Evolutionary conservation across 1,139 yeast genomes (phyloP).

Genomic region (Debaryomyces sp.): DNA sequence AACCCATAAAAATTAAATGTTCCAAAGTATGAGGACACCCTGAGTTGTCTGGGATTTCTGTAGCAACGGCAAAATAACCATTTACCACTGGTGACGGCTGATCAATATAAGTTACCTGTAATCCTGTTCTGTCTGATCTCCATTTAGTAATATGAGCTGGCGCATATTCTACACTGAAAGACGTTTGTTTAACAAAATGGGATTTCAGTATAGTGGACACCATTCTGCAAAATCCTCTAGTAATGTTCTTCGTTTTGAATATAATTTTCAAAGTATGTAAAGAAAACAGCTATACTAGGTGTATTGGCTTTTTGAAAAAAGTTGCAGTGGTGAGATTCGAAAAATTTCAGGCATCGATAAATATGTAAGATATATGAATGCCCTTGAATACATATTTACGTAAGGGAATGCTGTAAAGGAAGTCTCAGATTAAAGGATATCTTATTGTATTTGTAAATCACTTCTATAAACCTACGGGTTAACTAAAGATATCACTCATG

Average conservation of each 20-base stretch:
- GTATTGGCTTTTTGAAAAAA: background rate
- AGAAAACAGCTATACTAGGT: background rate
- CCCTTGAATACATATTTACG: background rate
- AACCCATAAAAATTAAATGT: constrained; percentile 94
- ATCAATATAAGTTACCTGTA: constrained; percentile 74
- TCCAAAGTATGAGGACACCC: constrained; percentile 97
- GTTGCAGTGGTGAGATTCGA: background rate
- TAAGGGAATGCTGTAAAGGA: background rate
- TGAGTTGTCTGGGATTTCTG: constrained; percentile 82
- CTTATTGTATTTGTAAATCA: background rate
- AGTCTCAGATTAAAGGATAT: background rate
- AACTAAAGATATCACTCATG: too few species aligned
- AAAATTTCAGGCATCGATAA: background rate
- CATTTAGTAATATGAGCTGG: constrained; percentile 69
- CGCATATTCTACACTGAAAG: constrained; percentile 63
- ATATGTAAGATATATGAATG: too few species aligned
- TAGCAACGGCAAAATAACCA: constrained; percentile 94
- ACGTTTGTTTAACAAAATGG: constrained; percentile 45
- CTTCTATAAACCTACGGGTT: background rate
- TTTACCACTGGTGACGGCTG: constrained; percentile 88
- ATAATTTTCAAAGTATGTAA: background rate
- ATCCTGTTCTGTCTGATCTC: constrained; percentile 76
- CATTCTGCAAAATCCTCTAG: constrained; percentile 7
- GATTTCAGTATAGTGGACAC: constrained; percentile 12
- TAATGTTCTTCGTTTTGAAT: background rate